Evolutionary conservation across 2,329 filamentous ascomycete species (phyloP), one percentile per base, ranked within the genome.

Genomic region (Cercospora beticola): DNA sequence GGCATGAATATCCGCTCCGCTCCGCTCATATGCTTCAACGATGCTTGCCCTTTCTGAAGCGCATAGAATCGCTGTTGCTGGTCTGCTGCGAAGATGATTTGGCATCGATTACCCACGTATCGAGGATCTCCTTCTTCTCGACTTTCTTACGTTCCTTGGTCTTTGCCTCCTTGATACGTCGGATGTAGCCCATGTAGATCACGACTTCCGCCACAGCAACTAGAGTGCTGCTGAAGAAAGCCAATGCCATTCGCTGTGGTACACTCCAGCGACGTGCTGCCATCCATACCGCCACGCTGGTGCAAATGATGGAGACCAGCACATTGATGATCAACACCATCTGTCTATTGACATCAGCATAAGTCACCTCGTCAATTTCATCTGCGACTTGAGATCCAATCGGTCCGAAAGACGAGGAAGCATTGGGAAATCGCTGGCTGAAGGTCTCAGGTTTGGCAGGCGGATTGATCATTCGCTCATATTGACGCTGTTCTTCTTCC

Each of bases 241-340:
- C 90, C 61, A 94, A 79, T 46, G 91, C 90, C 69, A 95, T 77
- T 28, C 92, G 83, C 54, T 88, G 85, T 0, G 91, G 88, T 1
- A 90, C 86, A 70, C 86, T 89, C 92, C 91, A 94, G 85, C 91
- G 92, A 62, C 89, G 84, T 1, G 90, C 90, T 16, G 86, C 86
- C n/a, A 93, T 85, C 92, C 92, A 95, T 36, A 95, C 86, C 7
- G 91, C 92, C 2, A 86, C 88, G 2, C 89, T 90, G 62, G 91
- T 91, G 56, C 94, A 92, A 2, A 94, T 82, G 64, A 97, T 91
- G 62, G 92, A 97, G 64, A 97, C 85, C 46, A 97, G 82, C 62
- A 98, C 93, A 79, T 98, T 99, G 75, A 97, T 85, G 62, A 98
- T 93, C 7, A 98, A 84, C 52, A 91, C 89, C 66, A 95, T 82